These are phyloP conservation scores for Mycena olivaceomarginata DNA, from an alignment of 768 basidiomycete species.

Conservation along the genomic window DNA sequence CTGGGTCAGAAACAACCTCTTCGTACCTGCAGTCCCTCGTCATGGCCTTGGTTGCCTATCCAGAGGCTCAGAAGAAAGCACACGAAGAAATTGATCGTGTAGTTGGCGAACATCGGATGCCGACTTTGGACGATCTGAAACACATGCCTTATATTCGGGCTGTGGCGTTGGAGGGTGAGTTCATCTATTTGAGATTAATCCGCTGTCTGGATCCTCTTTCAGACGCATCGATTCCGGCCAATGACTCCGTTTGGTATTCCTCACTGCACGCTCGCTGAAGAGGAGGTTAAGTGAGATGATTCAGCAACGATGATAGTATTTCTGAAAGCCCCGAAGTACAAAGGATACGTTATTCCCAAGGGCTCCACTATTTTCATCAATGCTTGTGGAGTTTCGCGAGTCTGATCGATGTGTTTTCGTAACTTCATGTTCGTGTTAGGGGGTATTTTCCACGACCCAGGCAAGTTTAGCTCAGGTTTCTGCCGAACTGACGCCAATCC, in stretches of 20 bases:
- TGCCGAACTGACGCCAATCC: too few relatives aligned
- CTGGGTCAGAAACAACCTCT: slow-evolving; percentile 54
- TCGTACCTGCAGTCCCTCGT: slow-evolving; percentile 49
- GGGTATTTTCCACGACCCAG: slow-evolving; percentile 40
- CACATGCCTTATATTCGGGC: slow-evolving; percentile 51
- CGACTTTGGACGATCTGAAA: slow-evolving; percentile 45
- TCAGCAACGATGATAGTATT: neutral
- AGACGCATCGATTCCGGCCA: slow-evolving; percentile 37
- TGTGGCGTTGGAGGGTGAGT: slow-evolving; percentile 46
- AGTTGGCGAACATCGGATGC: slow-evolving; percentile 48
- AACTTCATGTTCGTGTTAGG: neutral
- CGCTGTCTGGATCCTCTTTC: neutral
- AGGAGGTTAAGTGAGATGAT: slow-evolving; percentile 3
- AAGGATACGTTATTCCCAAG: slow-evolving; percentile 34
- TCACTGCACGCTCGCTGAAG: slow-evolving; percentile 10
- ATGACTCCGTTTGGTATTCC: slow-evolving; percentile 23
- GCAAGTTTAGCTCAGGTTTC: neutral
- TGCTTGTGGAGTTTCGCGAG: slow-evolving; percentile 30
- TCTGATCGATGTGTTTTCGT: neutral
- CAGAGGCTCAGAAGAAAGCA: too few relatives aligned
- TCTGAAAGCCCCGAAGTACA: slow-evolving; percentile 15
- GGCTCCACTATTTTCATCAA: slow-evolving; percentile 37
- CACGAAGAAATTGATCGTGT: slow-evolving; percentile 42
- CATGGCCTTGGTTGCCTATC: slow-evolving; percentile 49
- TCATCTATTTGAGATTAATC: neutral